Conservation (phyloP, 2,329 filamentous ascomycete species). For the Aspergillus flavus region DNA sequence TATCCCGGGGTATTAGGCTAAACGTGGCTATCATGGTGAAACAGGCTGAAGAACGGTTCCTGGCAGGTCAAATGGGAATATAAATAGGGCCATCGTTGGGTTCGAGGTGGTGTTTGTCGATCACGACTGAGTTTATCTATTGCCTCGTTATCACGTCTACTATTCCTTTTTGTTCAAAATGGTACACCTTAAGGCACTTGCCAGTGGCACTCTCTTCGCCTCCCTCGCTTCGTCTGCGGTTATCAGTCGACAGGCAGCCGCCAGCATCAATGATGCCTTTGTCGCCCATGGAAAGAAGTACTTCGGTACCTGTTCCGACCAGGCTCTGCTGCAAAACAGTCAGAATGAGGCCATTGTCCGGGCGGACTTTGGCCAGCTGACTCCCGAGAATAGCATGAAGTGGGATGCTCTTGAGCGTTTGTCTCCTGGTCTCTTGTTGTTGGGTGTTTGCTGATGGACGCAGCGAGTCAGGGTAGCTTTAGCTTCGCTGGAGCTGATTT, state of each 20-base stretch:
- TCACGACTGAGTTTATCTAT: not conserved
- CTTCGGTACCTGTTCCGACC: conserved; percentile 62
- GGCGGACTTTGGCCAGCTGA: conserved; percentile 67
- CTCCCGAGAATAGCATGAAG: conserved; percentile 66
- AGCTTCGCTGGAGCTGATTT: conserved; percentile 59
- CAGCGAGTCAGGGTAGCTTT: conserved; percentile 54
- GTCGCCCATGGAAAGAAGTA: conserved; percentile 68
- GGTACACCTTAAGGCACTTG: not conserved
- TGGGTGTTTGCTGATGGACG: not conserved
- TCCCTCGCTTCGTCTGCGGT: not conserved
- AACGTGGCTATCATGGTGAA: not conserved
- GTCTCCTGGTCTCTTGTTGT: not conserved
- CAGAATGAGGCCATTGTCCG: conserved; percentile 61
- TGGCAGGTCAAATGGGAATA: not conserved
- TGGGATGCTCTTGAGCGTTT: conserved; percentile 63
- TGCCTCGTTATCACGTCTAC: not conserved
- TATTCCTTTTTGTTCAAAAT: not conserved
- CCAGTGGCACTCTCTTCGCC: not conserved
- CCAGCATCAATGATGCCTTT: conserved; percentile 57
- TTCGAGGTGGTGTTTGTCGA: not conserved
- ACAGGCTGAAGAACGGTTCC: not conserved
- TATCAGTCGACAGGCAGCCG: conserved; percentile 18
- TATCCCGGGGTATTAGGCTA: not conserved
- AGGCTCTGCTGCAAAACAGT: conserved; percentile 58
- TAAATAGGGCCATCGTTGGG: not conserved